Evolutionary conservation across 1,284 basidiomycete species (phyloP).

Genomic region (Cutaneotrichosporon cutaneum): DNA sequence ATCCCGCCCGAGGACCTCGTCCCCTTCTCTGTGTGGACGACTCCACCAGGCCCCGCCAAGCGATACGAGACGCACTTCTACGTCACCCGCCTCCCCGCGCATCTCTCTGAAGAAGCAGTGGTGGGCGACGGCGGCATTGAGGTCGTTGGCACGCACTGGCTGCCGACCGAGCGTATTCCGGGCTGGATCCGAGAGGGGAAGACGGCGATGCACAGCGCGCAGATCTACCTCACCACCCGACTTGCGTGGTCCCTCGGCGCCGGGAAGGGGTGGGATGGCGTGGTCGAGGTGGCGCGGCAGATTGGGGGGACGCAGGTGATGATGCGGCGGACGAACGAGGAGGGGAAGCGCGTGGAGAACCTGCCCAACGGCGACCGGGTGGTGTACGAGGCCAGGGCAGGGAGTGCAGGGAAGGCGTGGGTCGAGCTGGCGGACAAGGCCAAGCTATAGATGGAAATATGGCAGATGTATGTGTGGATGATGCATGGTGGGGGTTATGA

Average conservation of each 20-base stretch:
- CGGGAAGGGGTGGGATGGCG: neutral
- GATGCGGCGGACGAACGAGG: slow-evolving; percentile 4
- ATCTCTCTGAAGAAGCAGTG: neutral
- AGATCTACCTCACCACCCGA: neutral
- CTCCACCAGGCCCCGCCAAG: slow-evolving; percentile 1
- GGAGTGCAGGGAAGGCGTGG: slow-evolving; percentile 1
- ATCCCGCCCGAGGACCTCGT: slow-evolving; percentile 1
- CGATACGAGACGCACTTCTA: slow-evolving; percentile 19
- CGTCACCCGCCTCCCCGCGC: slow-evolving; percentile 9
- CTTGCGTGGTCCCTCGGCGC: neutral
- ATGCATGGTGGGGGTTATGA: neutral
- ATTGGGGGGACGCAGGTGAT: neutral
- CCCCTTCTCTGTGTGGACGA: slow-evolving; percentile 16
- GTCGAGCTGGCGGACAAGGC: neutral
- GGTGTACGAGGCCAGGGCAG: neutral
- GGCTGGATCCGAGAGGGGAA: neutral
- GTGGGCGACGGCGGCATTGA: slow-evolving; percentile 4
- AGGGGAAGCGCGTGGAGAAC: neutral
- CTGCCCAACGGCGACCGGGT: neutral
- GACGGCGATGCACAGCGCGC: neutral
- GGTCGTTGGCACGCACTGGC: slow-evolving; percentile 3
- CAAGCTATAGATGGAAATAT: neutral
- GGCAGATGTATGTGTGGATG: neutral
- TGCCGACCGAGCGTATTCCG: neutral
- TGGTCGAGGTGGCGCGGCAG: neutral